A percentile compares a stretch with the other conserved stretches of the same genome.
These are phyloP conservation scores for Fusarium pilosicola DNA, from an alignment of 2,329 filamentous ascomycete species.

Conservation along the genomic window DNA sequence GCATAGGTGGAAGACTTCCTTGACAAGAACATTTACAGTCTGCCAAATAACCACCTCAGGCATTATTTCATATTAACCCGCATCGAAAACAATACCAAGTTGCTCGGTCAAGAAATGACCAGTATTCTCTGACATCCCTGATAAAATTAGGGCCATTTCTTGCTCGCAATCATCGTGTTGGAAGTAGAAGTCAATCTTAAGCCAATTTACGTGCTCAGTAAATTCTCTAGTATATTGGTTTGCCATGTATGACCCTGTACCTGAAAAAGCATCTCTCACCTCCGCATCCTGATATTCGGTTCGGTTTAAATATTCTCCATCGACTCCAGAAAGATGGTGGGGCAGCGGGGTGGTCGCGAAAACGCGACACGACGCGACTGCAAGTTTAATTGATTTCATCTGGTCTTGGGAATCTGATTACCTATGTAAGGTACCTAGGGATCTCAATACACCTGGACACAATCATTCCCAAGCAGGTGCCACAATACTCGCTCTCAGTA, in stretches of 20 bases:
- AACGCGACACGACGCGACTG: slow-evolving; percentile 19
- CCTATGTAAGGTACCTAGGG: not conserved
- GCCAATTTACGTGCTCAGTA: not conserved
- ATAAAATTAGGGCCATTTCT: not conserved
- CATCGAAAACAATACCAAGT: not conserved
- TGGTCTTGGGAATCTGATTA: not conserved
- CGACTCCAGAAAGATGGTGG: not conserved
- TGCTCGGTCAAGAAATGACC: not conserved
- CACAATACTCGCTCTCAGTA: slow-evolving; percentile 1
- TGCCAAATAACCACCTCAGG: not conserved
- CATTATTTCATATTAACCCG: not conserved
- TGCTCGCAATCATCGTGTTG: not conserved
- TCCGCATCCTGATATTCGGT: not conserved
- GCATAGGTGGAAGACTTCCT: not conserved
- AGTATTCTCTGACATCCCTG: not conserved
- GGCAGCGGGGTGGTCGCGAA: slow-evolving; percentile 7
- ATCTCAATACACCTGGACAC: not conserved
- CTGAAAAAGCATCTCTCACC: not conserved
- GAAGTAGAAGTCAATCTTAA: not conserved
- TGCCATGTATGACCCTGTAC: not conserved
- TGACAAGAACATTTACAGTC: not conserved
- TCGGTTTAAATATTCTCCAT: slow-evolving; percentile 7
- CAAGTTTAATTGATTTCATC: slow-evolving; percentile 33
- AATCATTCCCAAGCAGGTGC: not conserved
- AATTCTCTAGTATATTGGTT: not conserved